Evolutionary conservation across 2,329 filamentous ascomycete species (phyloP).

Genomic region (Curvularia spicifera): DNA sequence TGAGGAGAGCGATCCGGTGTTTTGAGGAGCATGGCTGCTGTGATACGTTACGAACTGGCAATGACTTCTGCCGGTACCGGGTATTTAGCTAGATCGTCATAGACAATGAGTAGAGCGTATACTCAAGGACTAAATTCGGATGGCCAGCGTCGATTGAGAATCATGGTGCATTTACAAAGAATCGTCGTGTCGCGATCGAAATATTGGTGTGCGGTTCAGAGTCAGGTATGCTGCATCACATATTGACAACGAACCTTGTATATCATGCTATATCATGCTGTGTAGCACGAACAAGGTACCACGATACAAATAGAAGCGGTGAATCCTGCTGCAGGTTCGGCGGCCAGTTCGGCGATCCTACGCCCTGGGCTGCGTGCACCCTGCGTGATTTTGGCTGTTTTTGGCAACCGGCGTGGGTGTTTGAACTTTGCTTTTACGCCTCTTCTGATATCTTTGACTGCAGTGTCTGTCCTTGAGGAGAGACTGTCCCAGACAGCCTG

Average conservation of each 20-base stretch:
- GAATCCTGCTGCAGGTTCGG: constrained; percentile 23
- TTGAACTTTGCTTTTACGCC: background rate
- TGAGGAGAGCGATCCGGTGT: constrained; percentile 31
- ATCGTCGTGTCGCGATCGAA: background rate
- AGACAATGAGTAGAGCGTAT: background rate
- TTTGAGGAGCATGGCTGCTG: constrained; percentile 12
- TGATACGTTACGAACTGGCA: background rate
- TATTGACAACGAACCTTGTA: constrained; percentile 16
- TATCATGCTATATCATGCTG: constrained; percentile 12
- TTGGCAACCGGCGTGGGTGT: background rate
- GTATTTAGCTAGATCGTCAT: background rate
- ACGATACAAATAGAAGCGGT: constrained; percentile 17
- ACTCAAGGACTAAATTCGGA: background rate
- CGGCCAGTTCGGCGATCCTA: constrained; percentile 14
- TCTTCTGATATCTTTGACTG: background rate
- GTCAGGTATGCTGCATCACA: constrained; percentile 22
- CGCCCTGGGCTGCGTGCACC: background rate
- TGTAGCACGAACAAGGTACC: constrained; percentile 8
- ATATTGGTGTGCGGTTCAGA: background rate
- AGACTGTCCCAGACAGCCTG: background rate
- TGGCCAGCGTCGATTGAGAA: background rate
- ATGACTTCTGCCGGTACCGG: background rate
- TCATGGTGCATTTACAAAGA: background rate
- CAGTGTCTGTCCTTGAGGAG: background rate
- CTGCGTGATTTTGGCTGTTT: background rate